Percentiles rank a stretch among this genome's conserved stretches.
Evolutionary conservation across 2,329 filamentous ascomycete genomes (phyloP).

Genomic region (Nothophaeocryptopus gaeumannii): DNA sequence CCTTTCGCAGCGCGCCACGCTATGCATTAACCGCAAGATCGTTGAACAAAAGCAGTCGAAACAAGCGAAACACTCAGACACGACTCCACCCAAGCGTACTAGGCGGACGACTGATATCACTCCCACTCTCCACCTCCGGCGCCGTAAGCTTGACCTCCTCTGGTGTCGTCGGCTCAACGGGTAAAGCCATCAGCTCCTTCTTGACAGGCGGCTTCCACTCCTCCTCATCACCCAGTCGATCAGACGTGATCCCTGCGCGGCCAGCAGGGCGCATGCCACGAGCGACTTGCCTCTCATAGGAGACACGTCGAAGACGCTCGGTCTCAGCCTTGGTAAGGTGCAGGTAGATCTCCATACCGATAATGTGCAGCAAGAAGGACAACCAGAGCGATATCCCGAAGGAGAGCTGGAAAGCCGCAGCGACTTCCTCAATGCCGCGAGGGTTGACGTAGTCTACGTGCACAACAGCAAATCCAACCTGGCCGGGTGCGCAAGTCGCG

Average conservation of each 20-base stretch:
- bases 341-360: constrained; percentile 47
- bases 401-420: constrained; percentile 45
- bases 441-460: constrained; percentile 29
- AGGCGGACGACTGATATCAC: too few species aligned
- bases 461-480: constrained; percentile 34
- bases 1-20: too few species aligned
- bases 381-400: constrained; percentile 58
- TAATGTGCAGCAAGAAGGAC: constrained; percentile 50
- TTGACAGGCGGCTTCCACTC: constrained; percentile 5
- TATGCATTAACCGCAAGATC: too few species aligned
- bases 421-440: constrained; percentile 31
- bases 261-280: constrained; percentile 53
- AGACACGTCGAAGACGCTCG: constrained; percentile 54
- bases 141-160: too few species aligned
- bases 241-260: constrained; percentile 46
- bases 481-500: constrained; percentile 46
- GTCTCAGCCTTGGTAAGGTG: constrained; percentile 54
- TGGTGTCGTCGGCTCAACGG: too few species aligned
- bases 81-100: too few species aligned
- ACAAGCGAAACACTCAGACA: too few species aligned
- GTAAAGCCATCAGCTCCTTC: background rate
- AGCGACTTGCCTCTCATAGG: constrained; percentile 56
- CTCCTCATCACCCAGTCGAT: constrained; percentile 33
- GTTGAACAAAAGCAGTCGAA: too few species aligned
- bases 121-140: too few species aligned